Evolutionary conservation across 1,284 basidiomycete species (phyloP).

Genomic region (Amylostereum areolatum): DNA sequence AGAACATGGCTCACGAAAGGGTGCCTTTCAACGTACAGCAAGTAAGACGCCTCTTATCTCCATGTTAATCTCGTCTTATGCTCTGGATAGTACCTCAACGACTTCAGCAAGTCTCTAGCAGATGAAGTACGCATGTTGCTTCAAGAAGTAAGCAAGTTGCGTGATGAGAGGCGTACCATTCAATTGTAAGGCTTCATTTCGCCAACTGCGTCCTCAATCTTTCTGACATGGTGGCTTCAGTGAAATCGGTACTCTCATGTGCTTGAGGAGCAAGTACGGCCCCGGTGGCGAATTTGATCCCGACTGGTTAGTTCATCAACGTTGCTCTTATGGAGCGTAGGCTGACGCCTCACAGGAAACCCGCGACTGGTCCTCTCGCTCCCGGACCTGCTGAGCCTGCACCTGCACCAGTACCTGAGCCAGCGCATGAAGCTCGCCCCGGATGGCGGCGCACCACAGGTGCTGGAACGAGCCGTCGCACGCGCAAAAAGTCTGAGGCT

Average conservation of each 20-base stretch:
- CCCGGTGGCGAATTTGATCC: constrained; percentile 73
- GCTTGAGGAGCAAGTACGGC: constrained; percentile 63
- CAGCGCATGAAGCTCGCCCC: constrained; percentile 16
- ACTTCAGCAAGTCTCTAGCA: constrained; percentile 74
- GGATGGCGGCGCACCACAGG: constrained; percentile 8
- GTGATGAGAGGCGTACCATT: constrained; percentile 63
- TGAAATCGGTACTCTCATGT: constrained; percentile 62
- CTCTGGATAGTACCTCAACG: constrained; percentile 56
- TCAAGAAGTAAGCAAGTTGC: constrained; percentile 69
- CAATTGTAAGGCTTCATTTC: constrained; percentile 53
- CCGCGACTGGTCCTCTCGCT: constrained; percentile 29
- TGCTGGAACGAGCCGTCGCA: background rate
- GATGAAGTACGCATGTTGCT: constrained; percentile 74
- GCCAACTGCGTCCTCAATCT: background rate
- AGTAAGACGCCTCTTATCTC: constrained; percentile 32
- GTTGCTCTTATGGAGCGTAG: constrained; percentile 6
- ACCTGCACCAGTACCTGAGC: constrained; percentile 13
- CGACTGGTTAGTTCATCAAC: constrained; percentile 46
- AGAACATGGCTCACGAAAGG: constrained; percentile 60
- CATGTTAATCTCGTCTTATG: constrained; percentile 5
- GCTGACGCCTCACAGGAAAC: constrained; percentile 35
- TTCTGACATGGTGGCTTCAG: constrained; percentile 27
- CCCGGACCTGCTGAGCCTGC: constrained; percentile 30
- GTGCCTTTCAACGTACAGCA: constrained; percentile 74
- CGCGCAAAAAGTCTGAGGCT: constrained; percentile 8